A percentile compares a stretch with the other conserved stretches of the same genome.
Evolutionary conservation across 805 yeast genomes (phyloP).

Genomic region (Pichia sporocuriosa): DNA sequence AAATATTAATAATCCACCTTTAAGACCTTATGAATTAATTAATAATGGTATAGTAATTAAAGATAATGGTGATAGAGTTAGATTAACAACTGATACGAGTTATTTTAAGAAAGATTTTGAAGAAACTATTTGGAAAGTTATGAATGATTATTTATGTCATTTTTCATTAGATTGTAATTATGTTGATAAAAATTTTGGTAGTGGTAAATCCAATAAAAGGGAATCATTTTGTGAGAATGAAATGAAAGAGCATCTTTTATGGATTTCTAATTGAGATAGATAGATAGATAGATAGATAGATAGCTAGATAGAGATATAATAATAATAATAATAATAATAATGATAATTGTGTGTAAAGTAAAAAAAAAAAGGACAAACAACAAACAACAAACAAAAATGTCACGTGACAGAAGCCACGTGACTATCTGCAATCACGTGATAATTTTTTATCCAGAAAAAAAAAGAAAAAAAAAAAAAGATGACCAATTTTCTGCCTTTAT

Average conservation of each 20-base stretch:
- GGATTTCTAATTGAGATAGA: conserved; percentile 18
- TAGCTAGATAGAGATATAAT: too few species aligned
- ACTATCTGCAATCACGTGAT: too few species aligned
- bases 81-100: conserved; percentile 22
- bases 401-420: too few species aligned
- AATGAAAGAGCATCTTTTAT: conserved; percentile 25
- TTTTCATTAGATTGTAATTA: conserved; percentile 24
- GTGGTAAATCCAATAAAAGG: conserved; percentile 13
- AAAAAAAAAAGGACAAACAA: too few species aligned
- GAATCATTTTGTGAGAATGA: conserved; percentile 21
- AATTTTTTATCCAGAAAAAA: too few species aligned
- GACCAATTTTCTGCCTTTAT: too few species aligned
- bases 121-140: conserved; percentile 25
- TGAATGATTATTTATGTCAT: conserved; percentile 29
- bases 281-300: too few species aligned
- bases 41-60: conserved; percentile 23
- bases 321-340: too few species aligned
- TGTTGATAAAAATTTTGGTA: conserved; percentile 22
- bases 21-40: conserved; percentile 28
- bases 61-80: conserved; percentile 28
- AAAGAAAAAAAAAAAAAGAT: too few species aligned
- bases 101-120: conserved; percentile 21
- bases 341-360: too few species aligned
- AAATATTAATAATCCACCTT: conserved; percentile 29
- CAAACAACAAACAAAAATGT: too few species aligned